Evolutionary conservation across 306 rosid genomes (phyloP), one percentile per base, ranked within the genome.

Genomic region (Medicago ruthenica): DNA sequence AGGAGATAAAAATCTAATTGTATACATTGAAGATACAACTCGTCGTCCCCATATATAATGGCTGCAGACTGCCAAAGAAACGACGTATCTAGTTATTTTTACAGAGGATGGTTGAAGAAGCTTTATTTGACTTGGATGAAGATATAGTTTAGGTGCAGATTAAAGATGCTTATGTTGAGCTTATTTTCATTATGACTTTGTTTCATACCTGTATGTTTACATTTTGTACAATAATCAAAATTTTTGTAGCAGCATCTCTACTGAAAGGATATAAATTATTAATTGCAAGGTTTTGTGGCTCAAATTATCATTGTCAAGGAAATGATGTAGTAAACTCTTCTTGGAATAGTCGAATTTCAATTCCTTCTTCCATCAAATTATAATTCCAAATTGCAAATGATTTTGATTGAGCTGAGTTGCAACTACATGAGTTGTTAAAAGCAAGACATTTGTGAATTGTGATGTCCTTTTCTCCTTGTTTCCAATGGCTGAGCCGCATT

Each of bases 101-200:
- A 48, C n/a, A 45, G 57, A n/a, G 15, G 20, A 12, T 68, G 39
- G 20, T 47, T 68, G 73, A 45, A 67, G 55, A 67, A 45, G 13
- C 40, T 5, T 8, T 77, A 57, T 37, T 22, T 22, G 27, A 66
- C 57, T 57, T 40, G 53, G 60, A 72, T 58, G 76, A 8, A 42
- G 78, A 60, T 12, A 64, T 31, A 10, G 47, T 37, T 27, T 27
- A 17, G 22, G 50, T 57, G 79, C 69, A 57, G 45, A 76, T 41
- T 42, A 3, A 27, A 27, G 31, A 27, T 3, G 31, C 42, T 67
- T 8, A 20, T 67, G 8, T 67, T 22, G 10, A 72, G 67, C 62
- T 34, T 53, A 37, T 71, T 75, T 75, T 79, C 53, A 55, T 65
- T 58, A 64, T 47, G 81, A 55, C 67, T 59, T 12, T 64, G 41